Evolutionary conservation across 768 basidiomycete genomes (phyloP).

Genomic region (Ephemerocybe angulata): DNA sequence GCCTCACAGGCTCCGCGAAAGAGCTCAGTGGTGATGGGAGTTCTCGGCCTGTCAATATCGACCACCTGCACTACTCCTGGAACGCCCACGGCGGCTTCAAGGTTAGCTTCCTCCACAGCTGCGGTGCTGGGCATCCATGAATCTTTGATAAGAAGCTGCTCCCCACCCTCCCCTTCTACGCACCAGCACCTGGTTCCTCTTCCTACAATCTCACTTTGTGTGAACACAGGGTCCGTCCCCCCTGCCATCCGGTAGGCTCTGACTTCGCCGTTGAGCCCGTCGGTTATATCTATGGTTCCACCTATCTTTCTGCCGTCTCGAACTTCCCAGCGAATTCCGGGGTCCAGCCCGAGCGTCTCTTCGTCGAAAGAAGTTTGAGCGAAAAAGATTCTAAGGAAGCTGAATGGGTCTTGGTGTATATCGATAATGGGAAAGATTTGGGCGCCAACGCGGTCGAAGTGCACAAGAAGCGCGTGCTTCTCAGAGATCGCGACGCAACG

Average conservation of each 20-base stretch:
- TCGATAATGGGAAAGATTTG: background rate
- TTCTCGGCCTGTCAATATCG: background rate
- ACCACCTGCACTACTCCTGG: background rate
- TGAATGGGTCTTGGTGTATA: background rate
- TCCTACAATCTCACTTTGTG: background rate
- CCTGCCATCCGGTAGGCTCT: background rate
- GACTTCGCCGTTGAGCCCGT: background rate
- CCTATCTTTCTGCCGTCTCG: background rate
- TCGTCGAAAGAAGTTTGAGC: background rate
- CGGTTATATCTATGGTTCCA: background rate
- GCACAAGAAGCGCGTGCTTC: background rate
- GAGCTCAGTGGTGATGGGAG: background rate
- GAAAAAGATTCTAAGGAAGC: background rate
- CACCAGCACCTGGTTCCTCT: background rate
- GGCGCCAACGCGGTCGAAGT: constrained; percentile 6
- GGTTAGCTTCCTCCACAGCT: background rate
- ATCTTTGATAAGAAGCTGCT: background rate
- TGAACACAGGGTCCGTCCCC: background rate
- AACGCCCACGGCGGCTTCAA: background rate
- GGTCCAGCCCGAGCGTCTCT: background rate
- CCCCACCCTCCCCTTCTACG: background rate
- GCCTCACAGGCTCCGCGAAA: background rate
- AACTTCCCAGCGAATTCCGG: background rate
- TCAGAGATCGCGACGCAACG: background rate
- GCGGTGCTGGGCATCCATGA: background rate